A percentile compares a stretch with the other conserved stretches of the same genome.
These are phyloP conservation scores for Acorus calamus DNA, from an alignment of 106 monocot genomes.

Conservation along the genomic window DNA sequence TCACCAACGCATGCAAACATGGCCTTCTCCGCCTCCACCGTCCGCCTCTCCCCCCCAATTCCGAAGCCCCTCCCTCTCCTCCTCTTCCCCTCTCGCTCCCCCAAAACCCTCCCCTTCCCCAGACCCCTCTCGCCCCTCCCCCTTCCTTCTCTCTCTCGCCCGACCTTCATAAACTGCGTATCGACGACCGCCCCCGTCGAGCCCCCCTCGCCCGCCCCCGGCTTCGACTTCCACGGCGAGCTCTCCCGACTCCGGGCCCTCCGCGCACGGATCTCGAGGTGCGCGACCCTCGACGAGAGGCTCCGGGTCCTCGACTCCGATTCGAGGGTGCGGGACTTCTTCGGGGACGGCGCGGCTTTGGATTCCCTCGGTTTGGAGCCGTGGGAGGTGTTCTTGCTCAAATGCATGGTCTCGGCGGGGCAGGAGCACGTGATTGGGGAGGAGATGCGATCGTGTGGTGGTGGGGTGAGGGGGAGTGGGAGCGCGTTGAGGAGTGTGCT, in stretches of 20 bases:
- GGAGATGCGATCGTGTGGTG: conserved; percentile 21
- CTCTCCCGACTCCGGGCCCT: conserved; percentile 43
- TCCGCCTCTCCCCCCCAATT: no score
- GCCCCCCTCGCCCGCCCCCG: conserved; percentile 28
- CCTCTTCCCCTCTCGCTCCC: no score
- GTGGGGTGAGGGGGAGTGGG: background rate
- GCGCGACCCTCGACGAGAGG: conserved; percentile 30
- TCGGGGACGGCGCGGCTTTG: conserved; percentile 7
- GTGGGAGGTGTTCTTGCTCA: conserved; percentile 45
- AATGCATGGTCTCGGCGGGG: conserved; percentile 78
- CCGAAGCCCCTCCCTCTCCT: no score
- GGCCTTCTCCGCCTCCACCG: no score
- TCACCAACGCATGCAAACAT: no score
- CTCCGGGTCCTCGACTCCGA: conserved; percentile 46
- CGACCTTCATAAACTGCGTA: no score
- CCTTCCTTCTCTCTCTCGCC: no score
- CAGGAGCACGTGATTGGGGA: conserved; percentile 70
- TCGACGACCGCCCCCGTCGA: conserved; percentile 29
- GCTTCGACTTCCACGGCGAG: conserved; percentile 37
- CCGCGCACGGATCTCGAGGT: conserved; percentile 23
- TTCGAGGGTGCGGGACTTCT: conserved; percentile 52
- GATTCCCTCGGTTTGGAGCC: conserved; percentile 18
- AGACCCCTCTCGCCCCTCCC: no score
- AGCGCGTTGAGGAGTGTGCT: conserved; percentile 52
- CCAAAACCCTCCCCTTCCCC: no score